phyloP scores from a whole-genome alignment of 371 early-diverging fungal species.

The Choanephora cucurbitarum region DNA sequence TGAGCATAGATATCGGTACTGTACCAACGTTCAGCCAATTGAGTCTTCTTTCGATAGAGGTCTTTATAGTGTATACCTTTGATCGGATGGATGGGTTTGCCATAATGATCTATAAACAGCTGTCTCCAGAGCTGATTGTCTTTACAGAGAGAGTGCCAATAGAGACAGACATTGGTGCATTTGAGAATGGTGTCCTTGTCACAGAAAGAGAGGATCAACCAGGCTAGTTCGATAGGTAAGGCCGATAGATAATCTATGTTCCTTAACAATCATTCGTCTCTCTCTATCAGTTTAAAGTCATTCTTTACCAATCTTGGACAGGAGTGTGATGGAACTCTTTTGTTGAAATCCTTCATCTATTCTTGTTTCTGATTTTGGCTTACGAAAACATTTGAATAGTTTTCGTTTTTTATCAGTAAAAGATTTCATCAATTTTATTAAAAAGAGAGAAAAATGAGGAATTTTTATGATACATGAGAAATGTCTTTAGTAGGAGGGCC shows the following conservation, averaged over 20 bases:
- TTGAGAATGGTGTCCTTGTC: slow-evolving; percentile 9
- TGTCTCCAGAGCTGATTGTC: slow-evolving; percentile 22
- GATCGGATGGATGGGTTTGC: not conserved
- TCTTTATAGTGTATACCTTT: slow-evolving; percentile 9
- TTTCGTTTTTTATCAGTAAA: slow-evolving; percentile 5
- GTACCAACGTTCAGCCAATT: slow-evolving; percentile 23
- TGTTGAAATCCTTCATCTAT: slow-evolving; percentile 27
- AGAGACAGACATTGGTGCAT: slow-evolving; percentile 5
- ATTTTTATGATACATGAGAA: not conserved
- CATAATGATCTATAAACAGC: slow-evolving; percentile 11
- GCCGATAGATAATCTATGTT: slow-evolving; percentile 12
- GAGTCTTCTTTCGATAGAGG: slow-evolving; percentile 11
- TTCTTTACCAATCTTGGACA: not conserved
- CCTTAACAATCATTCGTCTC: no score
- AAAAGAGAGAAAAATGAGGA: not conserved
- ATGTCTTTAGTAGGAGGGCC: no score
- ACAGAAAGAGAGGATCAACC: slow-evolving; percentile 14
- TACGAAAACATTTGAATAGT: slow-evolving; percentile 12
- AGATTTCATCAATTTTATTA: not conserved
- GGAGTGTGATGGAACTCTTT: not conserved
- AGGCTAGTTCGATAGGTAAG: slow-evolving; percentile 17
- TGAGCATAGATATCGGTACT: not conserved
- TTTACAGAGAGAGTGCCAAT: slow-evolving; percentile 14
- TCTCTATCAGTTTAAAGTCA: no score
- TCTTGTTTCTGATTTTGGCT: slow-evolving; percentile 6